phyloP scores from a whole-genome alignment of 1,139 yeast species.

The Yamadazyma buinensis region DNA sequence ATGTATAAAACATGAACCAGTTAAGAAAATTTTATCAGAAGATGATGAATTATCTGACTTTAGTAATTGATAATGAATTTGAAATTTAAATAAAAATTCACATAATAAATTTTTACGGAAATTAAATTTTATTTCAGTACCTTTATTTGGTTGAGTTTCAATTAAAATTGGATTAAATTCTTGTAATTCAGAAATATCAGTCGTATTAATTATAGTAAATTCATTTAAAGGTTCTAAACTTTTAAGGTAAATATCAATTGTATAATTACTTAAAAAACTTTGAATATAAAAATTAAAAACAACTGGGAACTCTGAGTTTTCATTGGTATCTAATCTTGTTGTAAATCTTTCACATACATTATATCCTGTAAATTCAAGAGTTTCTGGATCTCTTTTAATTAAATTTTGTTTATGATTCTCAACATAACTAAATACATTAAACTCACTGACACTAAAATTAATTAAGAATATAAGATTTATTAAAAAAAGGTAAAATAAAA shows the following conservation, averaged over 20 bases:
- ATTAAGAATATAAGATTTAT: too few relatives aligned
- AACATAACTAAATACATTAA: too few relatives aligned
- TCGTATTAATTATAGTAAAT: conserved; percentile 16
- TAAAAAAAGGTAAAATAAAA: too few relatives aligned
- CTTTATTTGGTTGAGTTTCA: conserved; percentile 15
- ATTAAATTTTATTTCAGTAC: conserved; percentile 18
- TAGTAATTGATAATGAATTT: conserved; percentile 16
- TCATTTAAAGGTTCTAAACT: conserved; percentile 14
- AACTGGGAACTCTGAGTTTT: conserved; percentile 9
- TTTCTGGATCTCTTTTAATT: conserved; percentile 4
- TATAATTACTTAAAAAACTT: conserved; percentile 15
- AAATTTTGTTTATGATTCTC: too few relatives aligned
- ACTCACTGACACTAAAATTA: too few relatives aligned
- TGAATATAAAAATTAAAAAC: conserved; percentile 17
- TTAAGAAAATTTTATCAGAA: conserved; percentile 19
- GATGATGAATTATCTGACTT: conserved; percentile 8
- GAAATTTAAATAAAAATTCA: conserved; percentile 19
- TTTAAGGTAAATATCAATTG: conserved; percentile 18
- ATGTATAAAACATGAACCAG: conserved; percentile 17
- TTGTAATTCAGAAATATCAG: conserved; percentile 13
- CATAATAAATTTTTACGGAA: conserved; percentile 17
- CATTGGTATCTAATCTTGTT: conserved; percentile 12
- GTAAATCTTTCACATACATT: conserved; percentile 19
- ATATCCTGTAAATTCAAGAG: conserved; percentile 12
- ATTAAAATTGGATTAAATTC: conserved; percentile 16